phyloP scores from a whole-genome alignment of 2,329 filamentous ascomycete species.

The Dactylellina haptotyla region DNA sequence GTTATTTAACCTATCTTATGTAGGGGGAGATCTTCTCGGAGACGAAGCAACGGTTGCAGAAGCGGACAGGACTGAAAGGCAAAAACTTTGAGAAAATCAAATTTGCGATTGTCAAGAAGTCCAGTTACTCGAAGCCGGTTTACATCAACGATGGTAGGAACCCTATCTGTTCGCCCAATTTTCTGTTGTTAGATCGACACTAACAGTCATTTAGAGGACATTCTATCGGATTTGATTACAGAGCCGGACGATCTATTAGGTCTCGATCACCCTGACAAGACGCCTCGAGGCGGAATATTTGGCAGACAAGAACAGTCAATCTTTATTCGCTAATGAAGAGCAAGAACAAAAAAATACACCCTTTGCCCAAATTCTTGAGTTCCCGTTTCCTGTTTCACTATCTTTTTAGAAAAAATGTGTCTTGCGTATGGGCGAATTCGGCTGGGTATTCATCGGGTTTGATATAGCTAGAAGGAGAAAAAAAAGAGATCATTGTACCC shows the following conservation, averaged over 20 bases:
- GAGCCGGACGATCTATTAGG: constrained; percentile 72
- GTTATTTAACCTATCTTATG: constrained; percentile 10
- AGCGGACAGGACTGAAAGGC: constrained; percentile 91
- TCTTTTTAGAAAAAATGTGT: constrained; percentile 17
- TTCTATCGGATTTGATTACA: constrained; percentile 67
- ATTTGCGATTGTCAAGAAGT: constrained; percentile 80
- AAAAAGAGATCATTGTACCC: constrained; percentile 13
- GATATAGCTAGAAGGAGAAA: constrained; percentile 23
- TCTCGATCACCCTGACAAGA: constrained; percentile 73
- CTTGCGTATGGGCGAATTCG: constrained; percentile 15
- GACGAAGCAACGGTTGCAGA: constrained; percentile 92
- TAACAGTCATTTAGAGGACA: constrained; percentile 65
- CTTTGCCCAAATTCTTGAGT: not conserved
- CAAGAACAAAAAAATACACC: not conserved
- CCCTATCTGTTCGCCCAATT: not conserved
- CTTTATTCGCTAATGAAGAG: constrained; percentile 56
- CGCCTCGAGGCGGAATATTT: constrained; percentile 59
- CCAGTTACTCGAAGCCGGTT: constrained; percentile 77
- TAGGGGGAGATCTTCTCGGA: constrained; percentile 87
- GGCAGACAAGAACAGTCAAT: constrained; percentile 58
- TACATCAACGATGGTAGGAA: constrained; percentile 84
- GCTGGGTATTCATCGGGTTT: constrained; percentile 39
- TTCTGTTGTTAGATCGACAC: constrained; percentile 10
- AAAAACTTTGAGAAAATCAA: constrained; percentile 99
- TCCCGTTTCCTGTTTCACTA: not conserved